Conservation (phyloP, 2,329 filamentous ascomycete species). For the Dactylonectria macrodidyma region DNA sequence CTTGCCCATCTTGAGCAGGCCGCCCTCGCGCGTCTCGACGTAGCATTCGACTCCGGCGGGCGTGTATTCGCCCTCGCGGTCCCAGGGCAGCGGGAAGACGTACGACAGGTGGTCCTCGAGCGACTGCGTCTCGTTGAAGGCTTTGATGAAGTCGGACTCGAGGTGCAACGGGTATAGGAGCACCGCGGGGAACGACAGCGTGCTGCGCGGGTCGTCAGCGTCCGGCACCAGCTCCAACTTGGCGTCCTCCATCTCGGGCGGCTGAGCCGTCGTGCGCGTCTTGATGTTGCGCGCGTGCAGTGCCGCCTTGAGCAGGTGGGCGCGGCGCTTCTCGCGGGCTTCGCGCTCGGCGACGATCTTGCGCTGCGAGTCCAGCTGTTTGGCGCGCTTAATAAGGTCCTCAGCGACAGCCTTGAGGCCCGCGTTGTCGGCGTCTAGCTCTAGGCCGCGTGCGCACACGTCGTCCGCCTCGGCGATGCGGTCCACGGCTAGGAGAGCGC, state of each 20-base stretch:
- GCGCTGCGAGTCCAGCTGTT: slow-evolving; percentile 68
- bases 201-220: slow-evolving; percentile 79
- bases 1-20: slow-evolving; percentile 91
- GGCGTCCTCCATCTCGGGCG: slow-evolving; percentile 92
- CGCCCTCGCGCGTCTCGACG: slow-evolving; percentile 85
- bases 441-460: slow-evolving; percentile 80
- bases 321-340: slow-evolving; percentile 69
- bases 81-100: slow-evolving; percentile 92
- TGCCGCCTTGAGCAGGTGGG: slow-evolving; percentile 74
- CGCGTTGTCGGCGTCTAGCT: slow-evolving; percentile 79
- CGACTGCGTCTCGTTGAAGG: slow-evolving; percentile 82
- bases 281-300: slow-evolving; percentile 79
- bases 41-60: slow-evolving; percentile 83
- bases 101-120: slow-evolving; percentile 86
- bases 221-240: slow-evolving; percentile 78
- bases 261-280: slow-evolving; percentile 75
- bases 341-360: slow-evolving; percentile 69
- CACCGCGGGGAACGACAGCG: slow-evolving; percentile 82
- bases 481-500: slow-evolving; percentile 83
- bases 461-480: slow-evolving; percentile 86
- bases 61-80: slow-evolving; percentile 76
- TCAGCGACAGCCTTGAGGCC: slow-evolving; percentile 73
- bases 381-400: slow-evolving; percentile 74
- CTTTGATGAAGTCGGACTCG: slow-evolving; percentile 93
- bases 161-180: slow-evolving; percentile 87